These are phyloP conservation scores for Knoxia roxburghii DNA, from an alignment of 257 asterid species.

Conservation along the genomic window DNA sequence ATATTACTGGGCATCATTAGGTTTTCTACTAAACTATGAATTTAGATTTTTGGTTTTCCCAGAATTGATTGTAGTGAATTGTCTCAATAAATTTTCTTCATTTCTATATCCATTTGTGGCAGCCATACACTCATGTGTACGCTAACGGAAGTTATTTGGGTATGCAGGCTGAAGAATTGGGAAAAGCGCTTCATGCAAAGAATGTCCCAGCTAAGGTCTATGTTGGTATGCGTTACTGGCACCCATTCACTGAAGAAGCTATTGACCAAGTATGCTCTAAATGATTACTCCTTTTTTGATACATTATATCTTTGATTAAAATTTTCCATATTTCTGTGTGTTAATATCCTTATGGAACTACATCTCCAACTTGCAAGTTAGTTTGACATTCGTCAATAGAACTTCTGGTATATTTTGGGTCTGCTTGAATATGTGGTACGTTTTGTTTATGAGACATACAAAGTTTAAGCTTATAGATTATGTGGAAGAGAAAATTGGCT, in stretches of 20 bases:
- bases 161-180: slow-evolving; percentile 83
- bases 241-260: slow-evolving; percentile 99
- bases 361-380: not conserved
- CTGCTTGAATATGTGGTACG: not conserved
- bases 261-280: slow-evolving; percentile 63
- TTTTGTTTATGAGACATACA: not conserved
- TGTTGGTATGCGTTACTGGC: slow-evolving; percentile 99
- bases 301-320: slow-evolving; percentile 2
- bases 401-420: not conserved
- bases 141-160: slow-evolving; percentile 22
- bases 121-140: not conserved
- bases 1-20: slow-evolving; percentile 2
- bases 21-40: not conserved
- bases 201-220: slow-evolving; percentile 88
- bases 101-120: not conserved
- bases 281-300: not conserved
- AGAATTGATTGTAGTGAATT: not conserved
- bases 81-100: not conserved
- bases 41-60: not conserved
- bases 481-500: slow-evolving; percentile 1
- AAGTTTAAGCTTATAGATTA: not conserved
- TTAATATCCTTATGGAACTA: not conserved
- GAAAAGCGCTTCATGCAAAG: slow-evolving; percentile 66
- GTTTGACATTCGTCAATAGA: not conserved
- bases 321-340: not conserved